phyloP scores from a whole-genome alignment of 2,329 filamentous ascomycete genomes.

The Ascochyta clinopodiicola region DNA sequence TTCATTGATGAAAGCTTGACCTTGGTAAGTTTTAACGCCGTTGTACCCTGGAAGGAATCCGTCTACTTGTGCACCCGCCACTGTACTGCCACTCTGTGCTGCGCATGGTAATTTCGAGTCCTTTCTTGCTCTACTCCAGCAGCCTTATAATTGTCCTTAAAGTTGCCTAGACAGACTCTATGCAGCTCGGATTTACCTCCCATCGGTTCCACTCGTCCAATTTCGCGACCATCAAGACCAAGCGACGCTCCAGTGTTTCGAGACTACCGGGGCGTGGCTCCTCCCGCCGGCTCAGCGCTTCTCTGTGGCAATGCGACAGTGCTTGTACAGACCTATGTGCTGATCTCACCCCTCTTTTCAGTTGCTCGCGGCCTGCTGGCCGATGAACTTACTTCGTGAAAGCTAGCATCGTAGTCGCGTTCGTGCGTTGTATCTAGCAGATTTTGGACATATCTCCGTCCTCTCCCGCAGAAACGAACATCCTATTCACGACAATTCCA shows the following conservation, averaged over 20 bases:
- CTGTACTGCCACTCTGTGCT: neutral
- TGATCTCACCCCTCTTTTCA: constrained; percentile 2
- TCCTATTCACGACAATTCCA: neutral
- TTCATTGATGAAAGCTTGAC: constrained; percentile 1
- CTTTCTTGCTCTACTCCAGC: neutral
- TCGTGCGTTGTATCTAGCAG: neutral
- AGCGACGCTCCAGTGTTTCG: constrained; percentile 5
- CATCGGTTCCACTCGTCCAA: constrained; percentile 1
- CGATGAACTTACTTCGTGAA: neutral
- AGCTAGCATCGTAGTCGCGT: constrained; percentile 2
- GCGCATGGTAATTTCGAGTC: neutral
- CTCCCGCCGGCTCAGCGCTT: neutral
- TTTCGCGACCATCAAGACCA: neutral
- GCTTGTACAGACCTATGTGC: neutral
- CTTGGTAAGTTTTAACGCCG: neutral
- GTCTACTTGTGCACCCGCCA: neutral
- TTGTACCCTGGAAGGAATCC: neutral
- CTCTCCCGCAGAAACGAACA: neutral
- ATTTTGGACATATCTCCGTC: neutral
- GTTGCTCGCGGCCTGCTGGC: constrained; percentile 1
- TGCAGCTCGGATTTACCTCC: constrained; percentile 6
- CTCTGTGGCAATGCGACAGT: constrained; percentile 4
- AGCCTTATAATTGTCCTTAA: neutral
- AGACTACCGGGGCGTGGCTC: neutral
- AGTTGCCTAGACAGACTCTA: neutral